Base-by-base conservation (phyloP, 805 yeast species). In the Yarrowia hollandica region DNA sequence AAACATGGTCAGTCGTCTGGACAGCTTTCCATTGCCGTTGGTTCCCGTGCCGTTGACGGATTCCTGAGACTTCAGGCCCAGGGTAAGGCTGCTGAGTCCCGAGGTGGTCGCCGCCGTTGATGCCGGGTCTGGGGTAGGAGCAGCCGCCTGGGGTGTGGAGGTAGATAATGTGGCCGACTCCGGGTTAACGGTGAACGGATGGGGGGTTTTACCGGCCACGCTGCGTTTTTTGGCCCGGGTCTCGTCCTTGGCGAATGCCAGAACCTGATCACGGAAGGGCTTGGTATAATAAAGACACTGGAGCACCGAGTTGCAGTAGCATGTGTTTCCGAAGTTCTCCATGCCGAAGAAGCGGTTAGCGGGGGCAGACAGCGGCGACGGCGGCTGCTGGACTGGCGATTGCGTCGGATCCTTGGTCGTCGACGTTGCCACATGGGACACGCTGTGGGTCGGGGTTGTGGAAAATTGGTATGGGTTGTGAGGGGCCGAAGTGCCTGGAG, bases 221-320 rank as follows among this genome's bases (percentile, higher is more conserved):
- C 62, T 60, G 42, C 64, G 77, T 78, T 61, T 82, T 71, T 73
- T 50, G 74, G 71, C 22, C 25, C 58, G 44, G n/a, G 31, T 6
- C 5, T 52, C 35, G 44, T 52, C 44, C 34, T 25, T 23, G 33
- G 44, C 87, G 62, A 76, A 77, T 56, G 74, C 72, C 50, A 83
- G 69, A 1, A 87, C 68, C 57, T 77, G 77, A 15, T 75, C 71
- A 44, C 97, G 79, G 67, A 94, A 90, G 25, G 79, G 79, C 22
- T 80, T 78, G 3, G 92, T 79, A 72, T 87, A 85, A 75, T 82
- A 92, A 9, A 92, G 78, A 64, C 96, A 89, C 70, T 94, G 99
- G 21, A 94, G 74, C 26, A 94, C 88, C 9, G 97, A 89, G 66
- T 94, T 94, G 72, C 96, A 88, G 74, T 92, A 92, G 74, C 98